These are phyloP conservation scores for Ambrosia hybrid DNA, from an alignment of 140 eudicot species.

Conservation along the genomic window DNA sequence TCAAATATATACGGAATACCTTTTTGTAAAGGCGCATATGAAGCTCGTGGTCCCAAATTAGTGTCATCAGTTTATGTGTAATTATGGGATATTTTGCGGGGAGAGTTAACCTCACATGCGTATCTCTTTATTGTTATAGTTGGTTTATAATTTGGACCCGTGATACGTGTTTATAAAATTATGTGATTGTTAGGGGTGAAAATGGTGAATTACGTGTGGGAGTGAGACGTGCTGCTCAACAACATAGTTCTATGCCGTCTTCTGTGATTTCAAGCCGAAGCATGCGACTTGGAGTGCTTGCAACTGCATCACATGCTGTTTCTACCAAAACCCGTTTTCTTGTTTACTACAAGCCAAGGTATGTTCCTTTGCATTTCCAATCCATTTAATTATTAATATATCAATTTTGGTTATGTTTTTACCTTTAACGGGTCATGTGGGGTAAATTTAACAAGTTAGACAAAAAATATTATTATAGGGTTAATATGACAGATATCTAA, in stretches of 20 bases:
- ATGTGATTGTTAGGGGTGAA: constrained; percentile 52
- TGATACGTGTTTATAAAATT: constrained; percentile 4
- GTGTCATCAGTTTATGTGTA: neutral
- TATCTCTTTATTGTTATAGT: constrained; percentile 4
- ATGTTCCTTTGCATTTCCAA: neutral
- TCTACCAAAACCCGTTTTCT: constrained; percentile 63
- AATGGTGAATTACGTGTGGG: constrained; percentile 83
- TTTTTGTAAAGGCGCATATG: neutral
- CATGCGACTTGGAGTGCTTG: constrained; percentile 95
- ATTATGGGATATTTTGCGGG: neutral
- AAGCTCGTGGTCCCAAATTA: neutral
- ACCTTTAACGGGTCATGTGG: neutral
- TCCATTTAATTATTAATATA: neutral
- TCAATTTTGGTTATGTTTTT: neutral
- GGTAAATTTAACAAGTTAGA: neutral
- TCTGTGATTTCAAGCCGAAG: constrained; percentile 89
- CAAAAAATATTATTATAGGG: neutral
- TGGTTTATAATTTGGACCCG: constrained; percentile 1
- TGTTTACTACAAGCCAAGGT: constrained; percentile 91
- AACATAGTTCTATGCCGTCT: constrained; percentile 72
- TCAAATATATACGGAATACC: neutral
- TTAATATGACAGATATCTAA: too few relatives aligned
- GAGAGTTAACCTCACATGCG: constrained; percentile 8
- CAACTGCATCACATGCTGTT: constrained; percentile 92
- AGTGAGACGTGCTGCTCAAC: constrained; percentile 68